A percentile compares a stretch with the other conserved stretches of the same genome.
phyloP scores from a whole-genome alignment of 2,329 filamentous ascomycete genomes.

The Malbranchea zuffiana region DNA sequence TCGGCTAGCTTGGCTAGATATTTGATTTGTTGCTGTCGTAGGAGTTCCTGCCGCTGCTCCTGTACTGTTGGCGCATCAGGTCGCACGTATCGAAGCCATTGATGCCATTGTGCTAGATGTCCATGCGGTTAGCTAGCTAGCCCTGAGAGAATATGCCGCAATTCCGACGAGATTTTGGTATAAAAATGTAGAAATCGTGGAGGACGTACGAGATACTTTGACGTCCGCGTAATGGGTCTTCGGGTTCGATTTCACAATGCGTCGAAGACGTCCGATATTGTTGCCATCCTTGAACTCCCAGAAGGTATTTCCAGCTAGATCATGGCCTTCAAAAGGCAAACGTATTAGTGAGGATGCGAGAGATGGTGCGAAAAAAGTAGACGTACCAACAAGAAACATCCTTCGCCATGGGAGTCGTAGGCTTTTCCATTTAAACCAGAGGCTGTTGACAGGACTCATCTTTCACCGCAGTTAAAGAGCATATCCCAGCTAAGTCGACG shows the following conservation, averaged over 20 bases:
- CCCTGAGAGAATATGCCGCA: neutral
- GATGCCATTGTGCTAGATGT: slow-evolving; percentile 52
- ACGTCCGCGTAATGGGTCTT: slow-evolving; percentile 49
- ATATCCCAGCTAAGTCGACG: neutral
- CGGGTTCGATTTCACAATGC: slow-evolving; percentile 47
- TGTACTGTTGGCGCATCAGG: slow-evolving; percentile 44
- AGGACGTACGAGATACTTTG: slow-evolving; percentile 45
- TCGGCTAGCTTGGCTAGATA: slow-evolving; percentile 49
- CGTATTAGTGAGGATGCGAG: neutral
- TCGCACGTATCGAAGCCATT: slow-evolving; percentile 56
- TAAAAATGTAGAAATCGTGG: neutral
- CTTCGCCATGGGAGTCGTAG: slow-evolving; percentile 52
- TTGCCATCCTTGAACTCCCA: slow-evolving; percentile 55
- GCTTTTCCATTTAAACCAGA: slow-evolving; percentile 55
- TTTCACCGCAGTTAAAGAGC: neutral
- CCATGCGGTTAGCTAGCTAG: slow-evolving; percentile 14
- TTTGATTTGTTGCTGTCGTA: slow-evolving; percentile 49
- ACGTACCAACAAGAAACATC: slow-evolving; percentile 47
- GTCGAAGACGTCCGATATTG: slow-evolving; percentile 43
- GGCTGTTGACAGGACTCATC: slow-evolving; percentile 28
- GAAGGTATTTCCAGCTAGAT: slow-evolving; percentile 54
- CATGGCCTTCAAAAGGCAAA: slow-evolving; percentile 38
- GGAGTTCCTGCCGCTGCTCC: slow-evolving; percentile 49
- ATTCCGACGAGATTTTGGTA: slow-evolving; percentile 1
- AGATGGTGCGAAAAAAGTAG: neutral